Percentiles rank a stretch among this genome's conserved stretches.
Conservation (phyloP, 257 asterid species). For the Ophiorrhiza pumila region DNA sequence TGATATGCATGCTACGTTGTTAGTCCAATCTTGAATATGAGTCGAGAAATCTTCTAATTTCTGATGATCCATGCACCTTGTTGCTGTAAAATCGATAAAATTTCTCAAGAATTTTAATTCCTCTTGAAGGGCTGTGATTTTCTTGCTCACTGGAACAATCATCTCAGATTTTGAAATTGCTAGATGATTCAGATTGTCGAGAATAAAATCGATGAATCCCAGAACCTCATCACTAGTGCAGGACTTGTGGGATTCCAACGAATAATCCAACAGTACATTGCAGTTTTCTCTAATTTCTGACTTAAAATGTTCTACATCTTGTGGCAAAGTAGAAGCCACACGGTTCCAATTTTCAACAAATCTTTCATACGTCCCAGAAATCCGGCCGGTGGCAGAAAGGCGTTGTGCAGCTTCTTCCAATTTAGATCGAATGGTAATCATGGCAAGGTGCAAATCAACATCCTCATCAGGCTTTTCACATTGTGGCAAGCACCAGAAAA, state of each 20-base stretch:
- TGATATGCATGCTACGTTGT: background rate
- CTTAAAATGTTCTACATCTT: background rate
- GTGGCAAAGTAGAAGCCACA: background rate
- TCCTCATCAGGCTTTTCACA: background rate
- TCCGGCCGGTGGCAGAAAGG: too few relatives aligned
- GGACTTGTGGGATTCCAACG: background rate
- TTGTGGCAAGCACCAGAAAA: background rate
- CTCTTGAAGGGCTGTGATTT: background rate
- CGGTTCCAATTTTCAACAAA: too few relatives aligned
- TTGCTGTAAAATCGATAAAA: background rate
- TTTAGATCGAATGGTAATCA: too few relatives aligned
- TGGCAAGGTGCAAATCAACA: too few relatives aligned
- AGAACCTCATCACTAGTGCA: background rate
- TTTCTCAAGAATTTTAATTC: background rate
- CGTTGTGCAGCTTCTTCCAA: too few relatives aligned
- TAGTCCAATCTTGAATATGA: background rate
- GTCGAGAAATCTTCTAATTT: background rate
- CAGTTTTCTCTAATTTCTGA: background rate
- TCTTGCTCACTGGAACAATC: background rate
- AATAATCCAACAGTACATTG: too few relatives aligned
- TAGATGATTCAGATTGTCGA: background rate
- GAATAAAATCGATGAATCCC: background rate
- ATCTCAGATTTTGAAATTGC: background rate
- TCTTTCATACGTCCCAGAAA: too few relatives aligned
- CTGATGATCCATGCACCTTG: background rate